Percentiles rank a stretch among this genome's conserved stretches.
Conservation (phyloP, 2,329 filamentous ascomycete species). For the Dryadomyces quercus-mongolicae region DNA sequence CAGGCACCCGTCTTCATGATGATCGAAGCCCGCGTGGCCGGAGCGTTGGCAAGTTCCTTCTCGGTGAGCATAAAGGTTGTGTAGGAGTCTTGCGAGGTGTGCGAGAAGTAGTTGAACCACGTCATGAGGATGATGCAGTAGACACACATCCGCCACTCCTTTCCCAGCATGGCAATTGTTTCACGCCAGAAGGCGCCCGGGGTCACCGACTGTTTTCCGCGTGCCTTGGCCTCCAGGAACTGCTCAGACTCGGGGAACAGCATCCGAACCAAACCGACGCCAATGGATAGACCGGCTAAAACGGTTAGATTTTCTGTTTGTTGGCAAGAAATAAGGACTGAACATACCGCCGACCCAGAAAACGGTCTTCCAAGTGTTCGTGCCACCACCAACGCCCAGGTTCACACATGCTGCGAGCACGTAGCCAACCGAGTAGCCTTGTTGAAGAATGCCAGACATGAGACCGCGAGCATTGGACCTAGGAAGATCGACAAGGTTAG, state of each 20-base stretch:
- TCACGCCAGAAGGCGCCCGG: constrained; percentile 5
- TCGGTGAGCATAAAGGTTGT: constrained; percentile 39
- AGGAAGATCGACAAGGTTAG: not conserved
- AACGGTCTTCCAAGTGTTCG: constrained; percentile 58
- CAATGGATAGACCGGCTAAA: constrained; percentile 49
- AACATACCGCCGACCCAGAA: constrained; percentile 44
- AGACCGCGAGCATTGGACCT: constrained; percentile 49
- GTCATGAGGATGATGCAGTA: constrained; percentile 84
- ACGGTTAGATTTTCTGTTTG: constrained; percentile 4
- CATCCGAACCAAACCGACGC: constrained; percentile 54
- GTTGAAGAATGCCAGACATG: constrained; percentile 65
- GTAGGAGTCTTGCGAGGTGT: constrained; percentile 32
- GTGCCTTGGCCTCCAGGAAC: constrained; percentile 51
- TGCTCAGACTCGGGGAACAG: constrained; percentile 64
- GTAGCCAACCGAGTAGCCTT: constrained; percentile 60
- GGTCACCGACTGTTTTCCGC: constrained; percentile 4
- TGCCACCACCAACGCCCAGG: constrained; percentile 48
- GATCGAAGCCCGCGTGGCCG: constrained; percentile 46
- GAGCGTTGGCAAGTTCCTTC: constrained; percentile 2
- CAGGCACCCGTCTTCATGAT: constrained; percentile 62
- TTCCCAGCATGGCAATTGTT: constrained; percentile 4
- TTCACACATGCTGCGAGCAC: constrained; percentile 32
- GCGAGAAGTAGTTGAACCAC: constrained; percentile 72
- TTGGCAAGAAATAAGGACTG: constrained; percentile 16
- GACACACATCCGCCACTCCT: constrained; percentile 19